Evolutionary conservation across 495 filamentous ascomycete species (phyloP).

Genomic region (Aspergillus incahuasiensis): DNA sequence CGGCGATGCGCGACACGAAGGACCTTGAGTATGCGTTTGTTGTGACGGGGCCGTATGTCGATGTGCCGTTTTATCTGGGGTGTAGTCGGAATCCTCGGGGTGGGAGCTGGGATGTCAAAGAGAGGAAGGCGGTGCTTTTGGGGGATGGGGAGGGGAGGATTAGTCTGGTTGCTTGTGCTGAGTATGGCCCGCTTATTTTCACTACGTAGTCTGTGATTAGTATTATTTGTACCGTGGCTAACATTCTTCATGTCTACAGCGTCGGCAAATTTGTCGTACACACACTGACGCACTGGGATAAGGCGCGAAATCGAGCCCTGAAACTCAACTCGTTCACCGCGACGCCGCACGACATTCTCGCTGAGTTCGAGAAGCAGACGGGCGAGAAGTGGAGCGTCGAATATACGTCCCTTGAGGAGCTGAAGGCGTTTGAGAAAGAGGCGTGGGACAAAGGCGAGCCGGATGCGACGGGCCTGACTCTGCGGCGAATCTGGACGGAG

Average conservation of each 20-base stretch:
- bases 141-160: slow-evolving; percentile 52
- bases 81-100: slow-evolving; percentile 22
- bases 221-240: too few relatives aligned
- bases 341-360: slow-evolving; percentile 55
- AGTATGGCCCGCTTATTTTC: slow-evolving; percentile 45
- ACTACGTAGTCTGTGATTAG: too few relatives aligned
- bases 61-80: slow-evolving; percentile 52
- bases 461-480: slow-evolving; percentile 50
- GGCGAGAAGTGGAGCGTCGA: slow-evolving; percentile 47
- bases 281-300: slow-evolving; percentile 51
- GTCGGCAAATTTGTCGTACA: slow-evolving; percentile 62
- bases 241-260: slow-evolving; percentile 38
- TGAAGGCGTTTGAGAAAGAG: slow-evolving; percentile 50
- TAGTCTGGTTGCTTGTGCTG: slow-evolving; percentile 61
- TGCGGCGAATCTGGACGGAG: slow-evolving; percentile 66
- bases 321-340: slow-evolving; percentile 68
- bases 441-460: slow-evolving; percentile 52
- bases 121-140: slow-evolving; percentile 54
- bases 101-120: slow-evolving; percentile 50
- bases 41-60: slow-evolving; percentile 63
- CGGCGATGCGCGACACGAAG: slow-evolving; percentile 44
- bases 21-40: slow-evolving; percentile 61
- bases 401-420: slow-evolving; percentile 46
- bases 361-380: slow-evolving; percentile 63
- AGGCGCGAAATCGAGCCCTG: slow-evolving; percentile 50